Evolutionary conservation across 2,329 filamentous ascomycete genomes (phyloP).

Genomic region (Aspergillus ochraceus): DNA sequence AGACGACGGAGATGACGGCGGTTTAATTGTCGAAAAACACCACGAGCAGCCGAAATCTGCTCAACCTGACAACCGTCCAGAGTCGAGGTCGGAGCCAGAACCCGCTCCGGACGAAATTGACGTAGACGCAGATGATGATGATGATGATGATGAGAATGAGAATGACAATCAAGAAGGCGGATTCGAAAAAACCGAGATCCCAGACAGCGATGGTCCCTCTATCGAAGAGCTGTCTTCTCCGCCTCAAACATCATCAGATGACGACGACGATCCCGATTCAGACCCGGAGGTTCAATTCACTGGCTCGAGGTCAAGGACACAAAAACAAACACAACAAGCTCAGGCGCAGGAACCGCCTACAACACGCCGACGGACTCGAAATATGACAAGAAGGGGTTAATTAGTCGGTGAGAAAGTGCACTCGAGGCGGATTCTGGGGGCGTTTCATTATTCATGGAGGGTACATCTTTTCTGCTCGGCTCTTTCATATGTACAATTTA

Average conservation of each 20-base stretch:
- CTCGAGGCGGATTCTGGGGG: too few relatives aligned
- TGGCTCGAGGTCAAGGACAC: background rate
- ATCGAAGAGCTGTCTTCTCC: constrained; percentile 15
- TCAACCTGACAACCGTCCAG: background rate
- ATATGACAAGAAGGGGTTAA: constrained; percentile 5
- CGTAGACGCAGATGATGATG: background rate
- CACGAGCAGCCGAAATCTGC: constrained; percentile 1
- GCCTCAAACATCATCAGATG: background rate
- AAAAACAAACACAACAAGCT: background rate
- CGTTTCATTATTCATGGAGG: too few relatives aligned
- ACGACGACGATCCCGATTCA: constrained; percentile 1
- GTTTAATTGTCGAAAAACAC: constrained; percentile 32
- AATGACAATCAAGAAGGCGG: constrained; percentile 8
- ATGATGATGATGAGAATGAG: background rate
- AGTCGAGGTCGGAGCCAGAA: background rate
- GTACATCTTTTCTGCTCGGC: too few relatives aligned
- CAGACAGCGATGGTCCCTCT: constrained; percentile 4
- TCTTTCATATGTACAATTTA: background rate
- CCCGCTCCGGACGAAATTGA: background rate
- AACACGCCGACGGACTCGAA: constrained; percentile 26
- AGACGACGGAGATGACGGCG: constrained; percentile 26
- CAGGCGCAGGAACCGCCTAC: constrained; percentile 11
- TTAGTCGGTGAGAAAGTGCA: too few relatives aligned
- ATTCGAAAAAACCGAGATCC: constrained; percentile 4
- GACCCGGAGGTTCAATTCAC: constrained; percentile 8